These are phyloP conservation scores for Rosa chinensis DNA, from an alignment of 306 rosid species.

Conservation along the genomic window DNA sequence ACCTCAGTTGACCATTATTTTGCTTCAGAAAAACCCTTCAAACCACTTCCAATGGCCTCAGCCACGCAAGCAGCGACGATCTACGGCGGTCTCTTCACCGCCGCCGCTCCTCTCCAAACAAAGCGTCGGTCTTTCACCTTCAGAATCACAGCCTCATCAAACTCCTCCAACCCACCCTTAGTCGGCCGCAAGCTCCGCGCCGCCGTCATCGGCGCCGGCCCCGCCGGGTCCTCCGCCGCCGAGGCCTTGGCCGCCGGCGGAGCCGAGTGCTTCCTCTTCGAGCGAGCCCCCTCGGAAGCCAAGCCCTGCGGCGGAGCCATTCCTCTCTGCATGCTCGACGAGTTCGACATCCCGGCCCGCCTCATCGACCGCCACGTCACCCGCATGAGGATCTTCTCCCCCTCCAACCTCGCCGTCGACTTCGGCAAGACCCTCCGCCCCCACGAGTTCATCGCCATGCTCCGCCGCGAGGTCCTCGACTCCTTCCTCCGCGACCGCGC, in stretches of 20 bases:
- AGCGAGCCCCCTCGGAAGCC: conserved; percentile 63
- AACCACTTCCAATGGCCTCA: conserved; percentile 29
- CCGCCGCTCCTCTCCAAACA: conserved; percentile 17
- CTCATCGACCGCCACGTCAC: conserved; percentile 87
- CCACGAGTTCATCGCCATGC: conserved; percentile 84
- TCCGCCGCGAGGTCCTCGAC: conserved; percentile 89
- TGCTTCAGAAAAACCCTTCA: not conserved
- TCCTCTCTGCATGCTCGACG: conserved; percentile 89
- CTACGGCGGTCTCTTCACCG: conserved; percentile 6
- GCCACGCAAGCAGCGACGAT: conserved; percentile 26
- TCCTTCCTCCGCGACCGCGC: conserved; percentile 86
- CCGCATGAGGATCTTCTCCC: conserved; percentile 73
- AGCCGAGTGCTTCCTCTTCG: conserved; percentile 71
- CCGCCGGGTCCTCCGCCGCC: conserved; percentile 89
- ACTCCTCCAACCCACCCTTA: conserved; percentile 38
- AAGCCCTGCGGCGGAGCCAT: conserved; percentile 99
- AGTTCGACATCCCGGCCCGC: conserved; percentile 68
- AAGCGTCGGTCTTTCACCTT: conserved; percentile 15
- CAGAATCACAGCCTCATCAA: conserved; percentile 31
- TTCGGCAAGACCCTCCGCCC: conserved; percentile 74
- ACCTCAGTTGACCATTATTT: not conserved
- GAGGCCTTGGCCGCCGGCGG: conserved; percentile 85
- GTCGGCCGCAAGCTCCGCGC: conserved; percentile 78
- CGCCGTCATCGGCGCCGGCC: conserved; percentile 90
- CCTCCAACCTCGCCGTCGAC: conserved; percentile 84